phyloP scores from a whole-genome alignment of 1,284 basidiomycete species.

The Ceratobasidium sp. region DNA sequence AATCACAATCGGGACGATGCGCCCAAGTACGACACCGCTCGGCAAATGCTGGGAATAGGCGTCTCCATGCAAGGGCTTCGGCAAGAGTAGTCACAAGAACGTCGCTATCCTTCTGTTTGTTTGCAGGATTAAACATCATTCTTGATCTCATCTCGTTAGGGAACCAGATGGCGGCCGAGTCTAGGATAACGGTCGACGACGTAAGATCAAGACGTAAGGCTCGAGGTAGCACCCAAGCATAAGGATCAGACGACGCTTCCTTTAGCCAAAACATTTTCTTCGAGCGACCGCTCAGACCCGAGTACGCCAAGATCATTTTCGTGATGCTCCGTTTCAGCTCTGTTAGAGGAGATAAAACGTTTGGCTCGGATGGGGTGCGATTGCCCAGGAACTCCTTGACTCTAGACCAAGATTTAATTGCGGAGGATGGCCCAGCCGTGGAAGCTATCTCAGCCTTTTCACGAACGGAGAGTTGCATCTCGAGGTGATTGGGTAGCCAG shows the following conservation, averaged over 20 bases:
- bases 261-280: not conserved
- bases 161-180: constrained; percentile 1
- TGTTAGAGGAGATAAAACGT: too few species aligned
- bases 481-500: constrained; percentile 8
- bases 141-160: not conserved
- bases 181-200: not conserved
- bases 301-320: not conserved
- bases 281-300: not conserved
- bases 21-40: constrained; percentile 26
- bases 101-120: not conserved
- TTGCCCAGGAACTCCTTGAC: not conserved
- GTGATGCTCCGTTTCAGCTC: constrained; percentile 3
- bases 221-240: constrained; percentile 2
- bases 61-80: constrained; percentile 11
- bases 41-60: constrained; percentile 2
- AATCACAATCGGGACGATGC: constrained; percentile 12
- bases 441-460: not conserved
- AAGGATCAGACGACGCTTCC: not conserved
- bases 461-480: not conserved
- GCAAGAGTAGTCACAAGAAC: not conserved
- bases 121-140: not conserved
- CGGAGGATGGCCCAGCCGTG: too few species aligned
- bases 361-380: not conserved
- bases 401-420: not conserved
- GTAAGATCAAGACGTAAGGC: constrained; percentile 26